These are phyloP conservation scores for Agaricales sp. DNA, from an alignment of 1,284 basidiomycete species.

Conservation along the genomic window DNA sequence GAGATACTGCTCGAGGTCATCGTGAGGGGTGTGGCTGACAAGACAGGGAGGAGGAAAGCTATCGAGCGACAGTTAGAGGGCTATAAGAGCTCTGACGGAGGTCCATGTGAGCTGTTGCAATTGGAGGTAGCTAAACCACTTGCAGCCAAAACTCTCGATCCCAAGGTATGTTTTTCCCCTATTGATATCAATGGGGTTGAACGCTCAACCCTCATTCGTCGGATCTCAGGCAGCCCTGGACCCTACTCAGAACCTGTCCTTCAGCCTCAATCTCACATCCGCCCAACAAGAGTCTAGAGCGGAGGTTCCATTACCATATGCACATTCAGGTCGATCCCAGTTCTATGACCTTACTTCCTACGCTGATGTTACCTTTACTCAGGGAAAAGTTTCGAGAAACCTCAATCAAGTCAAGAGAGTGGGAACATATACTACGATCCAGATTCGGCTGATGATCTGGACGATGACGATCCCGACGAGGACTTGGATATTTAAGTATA, in stretches of 20 bases:
- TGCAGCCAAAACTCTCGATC: too few relatives aligned
- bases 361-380: slow-evolving; percentile 4
- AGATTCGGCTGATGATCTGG: slow-evolving; percentile 81
- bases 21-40: slow-evolving; percentile 31
- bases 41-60: slow-evolving; percentile 31
- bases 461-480: slow-evolving; percentile 86
- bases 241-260: slow-evolving; percentile 60
- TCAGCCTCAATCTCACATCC: slow-evolving; percentile 80
- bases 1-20: slow-evolving; percentile 60
- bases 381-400: slow-evolving; percentile 11
- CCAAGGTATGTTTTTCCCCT: slow-evolving; percentile 19
- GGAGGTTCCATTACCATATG: slow-evolving; percentile 79
- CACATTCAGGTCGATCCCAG: slow-evolving; percentile 55
- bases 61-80: slow-evolving; percentile 57
- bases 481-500: slow-evolving; percentile 70
- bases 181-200: slow-evolving; percentile 8
- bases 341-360: slow-evolving; percentile 2
- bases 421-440: slow-evolving; percentile 48
- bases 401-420: slow-evolving; percentile 11
- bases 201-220: background rate
- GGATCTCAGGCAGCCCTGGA: slow-evolving; percentile 31
- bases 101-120: slow-evolving; percentile 34
- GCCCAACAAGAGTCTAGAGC: slow-evolving; percentile 75
- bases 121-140: slow-evolving; percentile 39
- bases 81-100: slow-evolving; percentile 31